Evolutionary conservation across 1,284 basidiomycete genomes (phyloP), one percentile per base, ranked within the genome.

Genomic region (Microbotryum saponariae): DNA sequence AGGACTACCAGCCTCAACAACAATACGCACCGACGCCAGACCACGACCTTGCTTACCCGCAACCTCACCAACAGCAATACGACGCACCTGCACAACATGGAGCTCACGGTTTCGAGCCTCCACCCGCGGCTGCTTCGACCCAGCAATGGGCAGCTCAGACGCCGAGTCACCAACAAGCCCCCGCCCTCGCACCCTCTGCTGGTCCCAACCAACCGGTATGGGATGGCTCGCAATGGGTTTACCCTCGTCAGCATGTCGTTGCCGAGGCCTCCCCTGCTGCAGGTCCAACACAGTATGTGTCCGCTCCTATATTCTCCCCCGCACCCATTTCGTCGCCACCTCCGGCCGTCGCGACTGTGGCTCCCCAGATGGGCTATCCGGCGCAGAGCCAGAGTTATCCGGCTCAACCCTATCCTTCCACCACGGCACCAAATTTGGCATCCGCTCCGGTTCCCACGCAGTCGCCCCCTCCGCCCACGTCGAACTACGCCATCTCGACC

Each of bases 191-290:
- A 23, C 49, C 31, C 31, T 20, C 27, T 20, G 9, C 23, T 9
- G 23, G 6, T 27, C 21, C 51, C 12, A 51, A 50, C 23, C 63
- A 68, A 29, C 66, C 66, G 14, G 44, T 56, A 4, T 68, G 63
- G 63, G 61, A 68, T 23, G 61, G 59, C 18, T 55, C 59, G 37
- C 47, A 58, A 8, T 68, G 63, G 63, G 52, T 68, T 12, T 63
- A 60, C 59, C 64, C 65, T 16, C 42, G 52, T 16, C 64, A 60
- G 18, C 29, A 44, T 2, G 57, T 50, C 33, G 25, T n/a, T 14
- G 27, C 25, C 25, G 25, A 25, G 21, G 2, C 48, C 48, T 6
- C 2, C 27, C 16, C 48, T 14, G 21, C 16, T 6, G 48, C 21
- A 12, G 20, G 20, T 14, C 48, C 48, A 14, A 27, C 20, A 50